Conservation (phyloP, 1,284 basidiomycete species). For the Heliocybe sulcata region DNA sequence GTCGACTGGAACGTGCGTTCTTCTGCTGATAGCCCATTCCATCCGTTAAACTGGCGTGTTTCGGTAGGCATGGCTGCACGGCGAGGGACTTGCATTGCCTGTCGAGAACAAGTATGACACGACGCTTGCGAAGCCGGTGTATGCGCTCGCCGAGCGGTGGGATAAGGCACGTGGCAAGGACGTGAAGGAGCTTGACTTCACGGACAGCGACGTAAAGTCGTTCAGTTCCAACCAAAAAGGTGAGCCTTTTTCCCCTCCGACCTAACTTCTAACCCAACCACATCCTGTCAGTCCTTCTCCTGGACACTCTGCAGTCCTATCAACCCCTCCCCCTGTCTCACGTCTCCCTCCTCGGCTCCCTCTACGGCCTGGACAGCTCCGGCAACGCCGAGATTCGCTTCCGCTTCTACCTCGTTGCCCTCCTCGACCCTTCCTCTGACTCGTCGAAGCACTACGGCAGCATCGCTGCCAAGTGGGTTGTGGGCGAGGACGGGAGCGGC, state of each 20-base stretch:
- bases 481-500: constrained; percentile 50
- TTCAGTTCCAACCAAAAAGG: constrained; percentile 68
- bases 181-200: constrained; percentile 42
- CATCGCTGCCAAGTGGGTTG: constrained; percentile 62
- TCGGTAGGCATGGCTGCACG: constrained; percentile 76
- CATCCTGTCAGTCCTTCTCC: constrained; percentile 57
- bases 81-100: constrained; percentile 74
- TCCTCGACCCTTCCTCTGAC: constrained; percentile 39
- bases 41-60: too few species aligned
- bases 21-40: not conserved
- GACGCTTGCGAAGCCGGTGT: constrained; percentile 68
- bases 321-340: constrained; percentile 47
- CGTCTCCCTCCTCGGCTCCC: constrained; percentile 42
- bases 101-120: constrained; percentile 81
- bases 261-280: constrained; percentile 1
- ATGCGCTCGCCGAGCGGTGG: constrained; percentile 75
- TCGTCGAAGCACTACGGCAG: constrained; percentile 41
- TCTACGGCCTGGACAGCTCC: constrained; percentile 48
- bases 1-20: constrained; percentile 73
- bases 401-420: constrained; percentile 62
- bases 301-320: constrained; percentile 60
- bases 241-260: constrained; percentile 19
- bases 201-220: constrained; percentile 40
- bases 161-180: constrained; percentile 51
- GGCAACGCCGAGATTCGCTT: constrained; percentile 69